phyloP scores from a whole-genome alignment of 2,329 filamentous ascomycete genomes.

The Thielaviopsis musarum region DNA sequence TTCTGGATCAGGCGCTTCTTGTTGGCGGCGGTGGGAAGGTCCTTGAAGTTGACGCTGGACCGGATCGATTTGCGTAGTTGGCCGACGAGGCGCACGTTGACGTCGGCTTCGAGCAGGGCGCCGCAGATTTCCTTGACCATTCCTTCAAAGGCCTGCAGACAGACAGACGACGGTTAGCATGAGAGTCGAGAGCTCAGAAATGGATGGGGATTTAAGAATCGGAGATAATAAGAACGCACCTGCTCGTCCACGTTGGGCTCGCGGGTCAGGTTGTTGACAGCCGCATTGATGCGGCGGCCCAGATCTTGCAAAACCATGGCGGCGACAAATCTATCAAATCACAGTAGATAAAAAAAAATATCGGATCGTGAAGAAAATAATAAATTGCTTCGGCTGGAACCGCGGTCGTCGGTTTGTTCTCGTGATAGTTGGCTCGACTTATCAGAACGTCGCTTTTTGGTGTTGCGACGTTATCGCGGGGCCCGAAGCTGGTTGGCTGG shows the following conservation, averaged over 20 bases:
- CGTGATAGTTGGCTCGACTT: neutral
- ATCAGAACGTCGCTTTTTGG: neutral
- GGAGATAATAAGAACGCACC: conserved; percentile 27
- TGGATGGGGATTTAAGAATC: neutral
- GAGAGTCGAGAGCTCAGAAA: neutral
- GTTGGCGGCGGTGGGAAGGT: conserved; percentile 78
- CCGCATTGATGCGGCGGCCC: conserved; percentile 93
- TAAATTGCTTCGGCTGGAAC: neutral
- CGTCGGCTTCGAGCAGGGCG: conserved; percentile 88
- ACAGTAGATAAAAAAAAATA: neutral
- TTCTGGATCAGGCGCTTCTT: conserved; percentile 98
- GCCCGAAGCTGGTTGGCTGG: neutral
- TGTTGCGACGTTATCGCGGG: neutral
- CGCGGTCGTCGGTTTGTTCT: neutral
- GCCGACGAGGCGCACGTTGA: conserved; percentile 87
- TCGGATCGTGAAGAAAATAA: neutral
- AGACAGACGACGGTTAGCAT: conserved; percentile 9
- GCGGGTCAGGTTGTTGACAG: conserved; percentile 81
- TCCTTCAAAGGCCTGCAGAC: conserved; percentile 65
- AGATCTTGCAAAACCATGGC: conserved; percentile 97
- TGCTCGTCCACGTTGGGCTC: conserved; percentile 94
- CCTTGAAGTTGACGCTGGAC: conserved; percentile 81
- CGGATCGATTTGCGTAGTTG: conserved; percentile 88
- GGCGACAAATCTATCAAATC: neutral
- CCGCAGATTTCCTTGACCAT: conserved; percentile 99